Evolutionary conservation across 2,329 filamentous ascomycete genomes (phyloP).

Genomic region (Fusarium sp.): DNA sequence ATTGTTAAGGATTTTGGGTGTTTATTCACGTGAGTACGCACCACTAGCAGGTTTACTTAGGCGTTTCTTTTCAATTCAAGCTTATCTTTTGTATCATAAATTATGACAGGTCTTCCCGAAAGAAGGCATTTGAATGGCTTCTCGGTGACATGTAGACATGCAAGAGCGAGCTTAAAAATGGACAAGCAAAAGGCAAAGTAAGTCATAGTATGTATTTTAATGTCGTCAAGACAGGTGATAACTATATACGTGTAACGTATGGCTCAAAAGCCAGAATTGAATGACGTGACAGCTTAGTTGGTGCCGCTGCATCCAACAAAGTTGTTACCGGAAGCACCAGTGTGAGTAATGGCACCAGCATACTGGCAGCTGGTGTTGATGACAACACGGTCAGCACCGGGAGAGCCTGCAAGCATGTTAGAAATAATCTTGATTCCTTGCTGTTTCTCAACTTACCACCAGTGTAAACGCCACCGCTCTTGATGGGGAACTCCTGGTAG

Average conservation of each 20-base stretch:
- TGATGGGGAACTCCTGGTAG: conserved; percentile 53
- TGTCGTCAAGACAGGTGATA: neutral
- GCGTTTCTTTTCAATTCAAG: neutral
- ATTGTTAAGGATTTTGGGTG: neutral
- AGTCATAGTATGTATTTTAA: neutral
- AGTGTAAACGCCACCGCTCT: conserved; percentile 46
- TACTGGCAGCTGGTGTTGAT: conserved; percentile 66
- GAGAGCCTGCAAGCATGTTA: conserved; percentile 46
- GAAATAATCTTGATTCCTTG: fast-evolving
- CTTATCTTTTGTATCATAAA: no score
- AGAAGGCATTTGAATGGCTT: neutral
- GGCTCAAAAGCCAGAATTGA: neutral
- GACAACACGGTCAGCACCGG: conserved; percentile 73
- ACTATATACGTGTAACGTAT: neutral
- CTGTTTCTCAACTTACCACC: conserved; percentile 42
- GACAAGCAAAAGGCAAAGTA: no score
- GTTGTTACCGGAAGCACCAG: conserved; percentile 72
- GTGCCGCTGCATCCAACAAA: conserved; percentile 69
- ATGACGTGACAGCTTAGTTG: neutral
- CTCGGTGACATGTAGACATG: fast-evolving
- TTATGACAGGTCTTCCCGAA: no score
- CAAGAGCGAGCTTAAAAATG: fast-evolving
- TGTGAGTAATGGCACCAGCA: conserved; percentile 75
- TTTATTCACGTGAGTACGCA: no score
- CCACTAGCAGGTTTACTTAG: fast-evolving